Conservation (phyloP, 805 yeast species). For the Metschnikowia hibisci region DNA sequence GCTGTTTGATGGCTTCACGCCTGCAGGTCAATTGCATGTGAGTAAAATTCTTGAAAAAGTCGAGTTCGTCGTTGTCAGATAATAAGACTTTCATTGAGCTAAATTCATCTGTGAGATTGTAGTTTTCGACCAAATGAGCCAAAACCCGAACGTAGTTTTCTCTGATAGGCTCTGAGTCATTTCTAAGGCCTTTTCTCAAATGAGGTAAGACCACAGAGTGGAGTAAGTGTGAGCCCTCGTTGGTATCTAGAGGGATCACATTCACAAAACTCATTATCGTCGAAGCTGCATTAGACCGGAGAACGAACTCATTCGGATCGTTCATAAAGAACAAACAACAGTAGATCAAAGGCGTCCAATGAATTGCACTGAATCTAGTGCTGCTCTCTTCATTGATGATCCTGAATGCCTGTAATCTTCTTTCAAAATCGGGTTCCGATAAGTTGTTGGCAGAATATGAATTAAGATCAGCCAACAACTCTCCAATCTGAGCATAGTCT, state of each 20-base stretch:
- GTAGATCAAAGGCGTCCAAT: constrained; percentile 80
- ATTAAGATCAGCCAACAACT: constrained; percentile 62
- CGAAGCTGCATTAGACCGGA: constrained; percentile 73
- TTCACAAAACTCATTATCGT: constrained; percentile 65
- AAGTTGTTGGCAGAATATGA: constrained; percentile 59
- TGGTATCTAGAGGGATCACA: constrained; percentile 28
- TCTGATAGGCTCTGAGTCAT: constrained; percentile 54
- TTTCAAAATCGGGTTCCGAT: constrained; percentile 76
- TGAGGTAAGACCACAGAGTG: constrained; percentile 59
- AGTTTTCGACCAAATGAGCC: constrained; percentile 53
- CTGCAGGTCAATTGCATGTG: constrained; percentile 87
- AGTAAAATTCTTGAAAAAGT: constrained; percentile 69
- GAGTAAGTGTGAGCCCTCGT: constrained; percentile 38
- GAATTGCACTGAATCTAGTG: constrained; percentile 39
- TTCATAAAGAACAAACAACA: constrained; percentile 66
- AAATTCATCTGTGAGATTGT: constrained; percentile 46
- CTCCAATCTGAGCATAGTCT: constrained; percentile 40
- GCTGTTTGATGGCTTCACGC: constrained; percentile 71
- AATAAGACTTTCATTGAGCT: constrained; percentile 60
- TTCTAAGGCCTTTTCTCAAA: constrained; percentile 63
- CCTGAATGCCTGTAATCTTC: constrained; percentile 65
- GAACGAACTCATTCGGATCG: constrained; percentile 74
- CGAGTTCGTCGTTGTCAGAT: constrained; percentile 75
- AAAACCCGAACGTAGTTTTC: constrained; percentile 67
- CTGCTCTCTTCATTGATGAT: constrained; percentile 56